Percentiles rank a stretch among this genome's conserved stretches.
These are phyloP conservation scores for Orbilia ellipsospora DNA, from an alignment of 2,329 filamentous ascomycete genomes.

Conservation along the genomic window DNA sequence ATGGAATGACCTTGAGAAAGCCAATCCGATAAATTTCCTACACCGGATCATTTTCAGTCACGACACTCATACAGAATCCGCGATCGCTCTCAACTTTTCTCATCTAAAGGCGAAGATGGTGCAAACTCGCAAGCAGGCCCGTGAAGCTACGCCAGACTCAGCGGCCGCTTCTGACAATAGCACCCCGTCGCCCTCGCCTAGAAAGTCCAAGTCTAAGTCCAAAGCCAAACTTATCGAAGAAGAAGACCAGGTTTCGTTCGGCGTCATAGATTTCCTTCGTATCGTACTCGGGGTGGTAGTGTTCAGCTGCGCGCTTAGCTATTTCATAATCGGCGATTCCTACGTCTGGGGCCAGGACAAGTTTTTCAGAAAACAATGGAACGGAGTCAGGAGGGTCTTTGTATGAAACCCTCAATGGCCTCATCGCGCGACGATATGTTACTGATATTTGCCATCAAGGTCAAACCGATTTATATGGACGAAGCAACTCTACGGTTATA, in stretches of 20 bases:
- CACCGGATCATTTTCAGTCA: no score
- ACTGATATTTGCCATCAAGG: slow-evolving; percentile 59
- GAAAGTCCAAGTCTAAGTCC: neutral
- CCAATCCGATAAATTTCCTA: neutral
- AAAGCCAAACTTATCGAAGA: slow-evolving; percentile 40
- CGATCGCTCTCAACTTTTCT: no score
- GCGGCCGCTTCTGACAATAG: slow-evolving; percentile 31
- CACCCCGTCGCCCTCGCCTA: slow-evolving; percentile 34
- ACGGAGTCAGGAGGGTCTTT: slow-evolving; percentile 70
- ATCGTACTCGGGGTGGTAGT: slow-evolving; percentile 75
- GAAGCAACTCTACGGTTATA: slow-evolving; percentile 77
- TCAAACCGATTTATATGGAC: slow-evolving; percentile 75
- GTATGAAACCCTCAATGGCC: neutral
- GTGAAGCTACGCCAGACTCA: slow-evolving; percentile 29
- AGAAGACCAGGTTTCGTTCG: slow-evolving; percentile 61
- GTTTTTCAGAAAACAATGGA: slow-evolving; percentile 72
- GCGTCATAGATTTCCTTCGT: slow-evolving; percentile 73
- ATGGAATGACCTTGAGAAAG: no score
- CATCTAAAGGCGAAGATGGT: slow-evolving; percentile 28
- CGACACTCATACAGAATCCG: no score
- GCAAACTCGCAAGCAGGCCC: slow-evolving; percentile 35
- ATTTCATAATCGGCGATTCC: slow-evolving; percentile 79
- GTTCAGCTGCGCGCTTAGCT: slow-evolving; percentile 77
- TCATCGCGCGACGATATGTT: slow-evolving; percentile 5
- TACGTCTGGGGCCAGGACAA: slow-evolving; percentile 76